These are phyloP conservation scores for Ogataea haglerorum DNA, from an alignment of 805 yeast genomes.

Conservation along the genomic window DNA sequence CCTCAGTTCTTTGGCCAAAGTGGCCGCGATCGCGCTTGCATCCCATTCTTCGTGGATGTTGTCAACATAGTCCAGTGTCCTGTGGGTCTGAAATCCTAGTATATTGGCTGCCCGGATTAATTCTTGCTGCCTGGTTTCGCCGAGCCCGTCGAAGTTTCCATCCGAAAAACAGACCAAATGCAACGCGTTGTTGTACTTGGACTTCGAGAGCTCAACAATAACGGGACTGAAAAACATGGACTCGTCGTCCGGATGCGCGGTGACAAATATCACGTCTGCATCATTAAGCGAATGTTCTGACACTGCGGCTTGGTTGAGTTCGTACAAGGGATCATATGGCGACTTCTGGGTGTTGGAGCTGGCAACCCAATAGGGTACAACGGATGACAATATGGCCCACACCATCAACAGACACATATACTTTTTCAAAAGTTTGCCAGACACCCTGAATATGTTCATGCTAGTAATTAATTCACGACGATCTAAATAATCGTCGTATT, in stretches of 20 bases:
- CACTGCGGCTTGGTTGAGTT: conserved; percentile 23
- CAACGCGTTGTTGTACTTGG: conserved; percentile 47
- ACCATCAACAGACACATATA: not conserved
- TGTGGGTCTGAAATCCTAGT: conserved; percentile 47
- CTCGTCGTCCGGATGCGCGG: conserved; percentile 98
- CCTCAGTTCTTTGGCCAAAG: conserved; percentile 30
- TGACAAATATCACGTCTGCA: conserved; percentile 37
- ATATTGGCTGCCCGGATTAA: conserved; percentile 50
- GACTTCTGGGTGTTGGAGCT: not conserved
- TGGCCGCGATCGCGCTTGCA: conserved; percentile 34
- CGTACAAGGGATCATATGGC: conserved; percentile 14
- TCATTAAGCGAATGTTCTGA: conserved; percentile 15
- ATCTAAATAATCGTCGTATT: not conserved
- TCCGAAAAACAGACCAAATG: conserved; percentile 66
- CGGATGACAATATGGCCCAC: conserved; percentile 8
- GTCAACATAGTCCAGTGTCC: conserved; percentile 57
- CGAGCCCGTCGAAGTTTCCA: conserved; percentile 78
- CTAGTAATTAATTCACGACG: not conserved
- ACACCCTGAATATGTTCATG: conserved; percentile 5
- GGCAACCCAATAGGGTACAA: conserved; percentile 13
- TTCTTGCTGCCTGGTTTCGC: conserved; percentile 59
- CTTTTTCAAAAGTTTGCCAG: conserved; percentile 7
- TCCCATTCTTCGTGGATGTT: conserved; percentile 71
- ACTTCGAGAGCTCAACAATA: conserved; percentile 46
- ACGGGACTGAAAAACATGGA: conserved; percentile 95